Percentiles rank a stretch among this genome's conserved stretches.
phyloP scores from a whole-genome alignment of 2,329 filamentous ascomycete genomes.

The Paracoccidioides lutzii region DNA sequence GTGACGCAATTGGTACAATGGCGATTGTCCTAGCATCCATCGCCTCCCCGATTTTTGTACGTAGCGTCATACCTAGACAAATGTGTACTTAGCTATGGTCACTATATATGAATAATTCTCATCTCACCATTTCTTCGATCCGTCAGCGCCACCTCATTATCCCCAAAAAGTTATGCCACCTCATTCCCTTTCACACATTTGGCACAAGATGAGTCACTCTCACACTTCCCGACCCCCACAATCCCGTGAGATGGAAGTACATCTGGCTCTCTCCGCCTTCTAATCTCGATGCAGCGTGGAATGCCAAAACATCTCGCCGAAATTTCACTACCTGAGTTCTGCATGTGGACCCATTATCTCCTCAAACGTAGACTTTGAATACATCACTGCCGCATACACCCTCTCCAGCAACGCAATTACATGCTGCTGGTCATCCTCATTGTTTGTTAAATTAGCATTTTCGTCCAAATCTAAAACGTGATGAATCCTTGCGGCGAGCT shows the following conservation, averaged over 20 bases:
- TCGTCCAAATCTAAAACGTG: neutral
- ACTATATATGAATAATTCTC: neutral
- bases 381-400: neutral
- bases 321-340: neutral
- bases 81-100: neutral
- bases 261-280: neutral
- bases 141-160: slow-evolving; percentile 5
- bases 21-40: slow-evolving; percentile 9
- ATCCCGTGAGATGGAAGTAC: slow-evolving; percentile 6
- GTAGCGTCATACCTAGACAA: slow-evolving; percentile 5
- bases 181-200: slow-evolving; percentile 6
- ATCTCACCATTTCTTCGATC: slow-evolving; percentile 10
- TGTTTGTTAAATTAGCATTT: too few relatives aligned
- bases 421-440: neutral
- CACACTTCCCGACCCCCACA: neutral
- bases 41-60: slow-evolving; percentile 2
- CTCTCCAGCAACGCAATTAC: neutral
- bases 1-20: slow-evolving; percentile 9
- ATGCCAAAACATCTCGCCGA: neutral
- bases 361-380: neutral
- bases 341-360: neutral
- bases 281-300: neutral
- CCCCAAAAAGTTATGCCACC: slow-evolving; percentile 12
- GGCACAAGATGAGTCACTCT: slow-evolving; percentile 11
- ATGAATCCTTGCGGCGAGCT: neutral